Base-by-base conservation (phyloP, 805 yeast species). In the Candida lessepsii region DNA sequence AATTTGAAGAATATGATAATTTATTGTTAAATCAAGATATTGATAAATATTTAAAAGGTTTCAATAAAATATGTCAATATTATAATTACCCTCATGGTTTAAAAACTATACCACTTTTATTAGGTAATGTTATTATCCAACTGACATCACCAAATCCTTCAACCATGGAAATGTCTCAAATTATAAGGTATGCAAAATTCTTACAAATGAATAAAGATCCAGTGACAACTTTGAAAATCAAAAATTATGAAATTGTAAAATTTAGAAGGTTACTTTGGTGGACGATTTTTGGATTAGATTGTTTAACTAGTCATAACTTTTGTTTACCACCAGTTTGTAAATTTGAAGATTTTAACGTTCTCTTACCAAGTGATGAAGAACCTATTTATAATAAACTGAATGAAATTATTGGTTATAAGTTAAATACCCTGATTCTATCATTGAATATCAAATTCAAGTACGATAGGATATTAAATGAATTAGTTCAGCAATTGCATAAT, bases 191-290 rank as follows among this genome's bases (percentile, higher is more conserved):
- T 44, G 80, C 82, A 1, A 80, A 79, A 48, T 62, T 73, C 31
- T 60, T 77, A 23, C 77, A 77, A 39, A 54, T 80, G 25, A 79
- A 80, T 48, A 72, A 80, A 52, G 86, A 80, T 50, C 85, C 85
- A 3, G 64, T 73, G n/a, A 58, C 68, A 1, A 70, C 73, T 32
- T 74, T 79, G 43, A 68, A 73, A 29, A 66, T 77, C 26, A 62
- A 68, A 2, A 75, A 77, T 45, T 61, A 67, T 53, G 70, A 67
- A 38, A 63, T 70, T 16, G 70, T 80, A 5, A 79, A 76, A 44
- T 63, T 71, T 35, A 64, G 81, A 54, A 65, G 85, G 52, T 53
- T 78, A 39, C 53, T 80, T n/a, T 80, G 85, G 84, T 80, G 84
- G 84, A 80, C 78, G 27, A 75, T 80, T 6, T 78, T 78, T 45